Base-by-base conservation (phyloP, 1,284 basidiomycete species). In the Tylopilus sp. region DNA sequence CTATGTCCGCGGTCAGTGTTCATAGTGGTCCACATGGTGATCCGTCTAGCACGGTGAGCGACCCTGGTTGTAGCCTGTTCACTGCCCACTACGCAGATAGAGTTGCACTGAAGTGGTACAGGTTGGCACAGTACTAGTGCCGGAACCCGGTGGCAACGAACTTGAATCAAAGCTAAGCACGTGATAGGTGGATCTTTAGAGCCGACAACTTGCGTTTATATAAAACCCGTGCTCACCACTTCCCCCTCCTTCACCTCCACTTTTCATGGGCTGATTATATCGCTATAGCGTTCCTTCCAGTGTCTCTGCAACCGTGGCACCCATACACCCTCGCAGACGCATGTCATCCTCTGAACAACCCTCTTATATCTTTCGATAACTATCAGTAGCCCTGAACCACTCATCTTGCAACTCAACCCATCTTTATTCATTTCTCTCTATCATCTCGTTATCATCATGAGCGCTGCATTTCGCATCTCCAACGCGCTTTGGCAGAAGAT, bases 401-500 rank as follows among this genome's bases (percentile, higher is more conserved):
- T 39, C 19, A 53, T 57, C 52, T 24, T 12, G 58, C 39, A 49
- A 53, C 55, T 60, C 53, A 5, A 63, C 41, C 53, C 61, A 12
- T 55, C 60, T n/a, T 44, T 52, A 7, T 57, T 41, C 29, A 57
- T 19, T 53, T 22, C 24, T 58, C n/a, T 44, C 56, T 22, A 16
- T 55, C 24, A 24, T 60, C 26, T 44, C 15, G 13, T 38, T 8
- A 49, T 13, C 47, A 33, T 52, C 55, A 76, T 76, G 75, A 79
- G 70, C 29, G 75, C 74, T 16, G 67, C 64, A n/a, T 94, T 93
- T 78, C 87, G 90, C 69, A 96, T 96, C 69, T 88, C 90, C 26
- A 83, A 91, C 61, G 84, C 88, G 24, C 84, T 98, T 71, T 96
- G 95, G 94, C 93, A 97, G 82, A 93, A 90, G 81, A 96, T 98